These are phyloP conservation scores for Chimonanthus salicifolius DNA, from an alignment of 164 flowering plant species.

Conservation along the genomic window DNA sequence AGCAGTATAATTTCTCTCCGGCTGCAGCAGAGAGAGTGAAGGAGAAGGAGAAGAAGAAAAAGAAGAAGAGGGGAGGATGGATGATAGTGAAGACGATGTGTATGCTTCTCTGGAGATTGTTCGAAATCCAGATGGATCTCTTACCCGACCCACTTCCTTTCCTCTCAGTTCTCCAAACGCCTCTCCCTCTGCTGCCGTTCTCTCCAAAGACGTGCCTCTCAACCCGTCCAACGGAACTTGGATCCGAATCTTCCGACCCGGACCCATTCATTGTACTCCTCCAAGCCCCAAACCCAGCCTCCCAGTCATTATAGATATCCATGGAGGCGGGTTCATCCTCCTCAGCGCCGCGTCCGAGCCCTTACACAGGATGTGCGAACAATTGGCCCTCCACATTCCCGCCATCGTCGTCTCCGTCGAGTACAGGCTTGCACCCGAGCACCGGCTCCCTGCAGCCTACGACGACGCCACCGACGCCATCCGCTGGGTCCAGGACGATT, in stretches of 20 bases:
- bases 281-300: not conserved
- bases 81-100: no score
- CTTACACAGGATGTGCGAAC: slow-evolving; percentile 21
- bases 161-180: not conserved
- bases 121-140: not conserved
- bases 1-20: no score
- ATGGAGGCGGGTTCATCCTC: slow-evolving; percentile 48
- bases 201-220: slow-evolving; percentile 5
- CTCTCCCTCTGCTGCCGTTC: not conserved
- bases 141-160: not conserved
- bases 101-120: no score
- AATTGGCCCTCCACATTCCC: slow-evolving; percentile 18
- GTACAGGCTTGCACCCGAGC: slow-evolving; percentile 48
- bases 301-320: slow-evolving; percentile 48
- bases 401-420: slow-evolving; percentile 40
- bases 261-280: no score
- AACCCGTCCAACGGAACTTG: slow-evolving; percentile 1
- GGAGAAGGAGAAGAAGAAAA: no score
- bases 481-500: slow-evolving; percentile 29
- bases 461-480: slow-evolving; percentile 39
- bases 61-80: no score
- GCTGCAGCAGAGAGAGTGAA: no score
- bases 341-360: slow-evolving; percentile 33
- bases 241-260: slow-evolving; percentile 6
- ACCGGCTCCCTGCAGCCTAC: slow-evolving; percentile 39